Base-by-base conservation (phyloP, 2,329 filamentous ascomycete genomes). In the Rhynchosporium graminicola region DNA sequence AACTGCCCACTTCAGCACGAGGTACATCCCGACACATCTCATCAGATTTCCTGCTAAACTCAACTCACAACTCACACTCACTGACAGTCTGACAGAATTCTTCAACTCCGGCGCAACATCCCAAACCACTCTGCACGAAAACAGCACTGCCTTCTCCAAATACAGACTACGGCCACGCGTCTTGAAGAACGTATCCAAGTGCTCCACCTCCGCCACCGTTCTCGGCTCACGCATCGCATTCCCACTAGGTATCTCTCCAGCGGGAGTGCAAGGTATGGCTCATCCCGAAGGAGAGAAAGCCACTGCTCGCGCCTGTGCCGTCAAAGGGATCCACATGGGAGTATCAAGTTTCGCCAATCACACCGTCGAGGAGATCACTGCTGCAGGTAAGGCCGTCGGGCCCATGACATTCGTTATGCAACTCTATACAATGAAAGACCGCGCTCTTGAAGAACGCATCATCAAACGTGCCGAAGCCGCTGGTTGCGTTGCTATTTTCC, bases 251-350 rank as follows among this genome's bases (percentile, higher is more conserved):
- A 54, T 69, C 20, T 61, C 67, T 47, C 82, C 82, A 4, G 78
- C 81, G 0, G 81, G 80, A 1, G 77, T 81, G 74, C 80, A 80
- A 4, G 79, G 78, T 54, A 70, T 82, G 29, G 82, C 80, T 31
- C 79, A 83, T 67, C 76, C 76, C 0, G 80, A 82, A 54, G 83
- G 82, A 1, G 83, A 85, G 67, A 74, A 79, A 26, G 81, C 80
- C 1, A 76, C 85, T 47, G 79, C 79, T 1, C 75, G 77, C 20
- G 83, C 78, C 0, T 81, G 80, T 45, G 77, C 77, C 6, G 76
- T 70, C 1, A 79, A 77, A 55, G 78, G 77, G 0, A 77, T 85
- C 26, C 36, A 43, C 13, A 67, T 69, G 65, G 64, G 61, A 8
- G 70, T 83, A 3, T 81, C 79, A 0, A 78, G 77, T 0, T 83